Evolutionary conservation across 1,284 basidiomycete genomes (phyloP), one percentile per base, ranked within the genome.

Genomic region (Singerocomus inundabilis): DNA sequence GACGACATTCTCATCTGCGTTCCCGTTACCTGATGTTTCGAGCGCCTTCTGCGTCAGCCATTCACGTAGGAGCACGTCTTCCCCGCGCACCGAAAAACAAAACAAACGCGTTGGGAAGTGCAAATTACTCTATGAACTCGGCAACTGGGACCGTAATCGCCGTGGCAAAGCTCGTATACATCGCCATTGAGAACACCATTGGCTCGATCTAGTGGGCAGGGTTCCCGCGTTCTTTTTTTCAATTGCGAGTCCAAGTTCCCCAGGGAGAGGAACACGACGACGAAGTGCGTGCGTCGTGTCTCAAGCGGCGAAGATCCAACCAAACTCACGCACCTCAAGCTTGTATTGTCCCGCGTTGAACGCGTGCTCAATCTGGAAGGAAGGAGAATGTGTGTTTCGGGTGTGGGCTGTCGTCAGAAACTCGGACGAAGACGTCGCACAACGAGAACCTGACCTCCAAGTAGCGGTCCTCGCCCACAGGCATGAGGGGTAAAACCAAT

Each of bases 261-360:
- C n/a, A n/a, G n/a, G n/a, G n/a, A n/a, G n/a, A n/a, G n/a, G n/a
- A n/a, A n/a, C n/a, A n/a, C n/a, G n/a, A n/a, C n/a, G n/a, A n/a
- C n/a, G n/a, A n/a, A n/a, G n/a, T n/a, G n/a, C n/a, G n/a, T n/a
- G n/a, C n/a, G n/a, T n/a, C n/a, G n/a, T n/a, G n/a, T n/a, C n/a
- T n/a, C n/a, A n/a, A n/a, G n/a, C n/a, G n/a, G n/a, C n/a, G n/a
- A n/a, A n/a, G n/a, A n/a, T n/a, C n/a, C n/a, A n/a, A n/a, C n/a
- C n/a, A n/a, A n/a, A n/a, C n/a, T n/a, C n/a, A n/a, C n/a, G 46
- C 26, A 80, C 78, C 64, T 81, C 72, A 58, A 85, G 85, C 21
- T 57, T 57, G 61, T 83, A 85, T 45, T 72, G 72, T 25, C 86
- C 85, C 0, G 80, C 73, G 54, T 85, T 80, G 58, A 86, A 88